Base-by-base conservation (phyloP, 2,329 filamentous ascomycete genomes). In the Phaeosphaeria sp. region DNA sequence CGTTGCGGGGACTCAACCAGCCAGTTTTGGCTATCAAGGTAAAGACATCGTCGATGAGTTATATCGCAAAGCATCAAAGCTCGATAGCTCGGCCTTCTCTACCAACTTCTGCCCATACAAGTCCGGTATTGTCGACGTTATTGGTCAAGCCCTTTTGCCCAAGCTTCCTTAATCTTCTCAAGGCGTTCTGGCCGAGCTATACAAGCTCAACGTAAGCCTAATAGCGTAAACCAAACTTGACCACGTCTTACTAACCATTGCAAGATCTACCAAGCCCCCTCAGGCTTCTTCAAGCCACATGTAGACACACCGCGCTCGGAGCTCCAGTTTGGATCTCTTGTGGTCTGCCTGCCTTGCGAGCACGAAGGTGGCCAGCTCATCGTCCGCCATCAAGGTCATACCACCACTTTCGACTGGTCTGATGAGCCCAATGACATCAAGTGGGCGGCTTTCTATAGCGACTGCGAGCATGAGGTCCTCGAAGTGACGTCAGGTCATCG, bases 371-470 rank as follows among this genome's bases (percentile, higher is more conserved):
- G 83, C 0, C 59, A 77, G 11, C 76, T 84, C 0, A 62, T 74
- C 6, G 78, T 84, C 4, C 74, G 79, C 6, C 80, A 84, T 54
- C 61, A 67, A 0, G 78, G 71, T 1, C 60, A 77, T 0, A 64
- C 66, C 1, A 66, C 77, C 1, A 59, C 58, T 0, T 83, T 80
- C 55, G 79, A 83, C 71, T 85, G 80, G 81, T 64, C 71, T 23
- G 51, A 42, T 5, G 18, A 54, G 18, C 25, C 22, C 25, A 27
- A 48, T 0, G 22, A 47, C 10, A 64, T 79, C 48, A 65, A 77
- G 21, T 86, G 83, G 83, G 81, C 81, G 0, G 83, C 84, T 0
- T 86, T 86, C 72, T 71, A 83, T 64, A 77, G 78, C 53, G 82
- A 85, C 65, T 85, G 82, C 61, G 79, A 84, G 57, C 83, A 85